A percentile compares a stretch with the other conserved stretches of the same genome.
Evolutionary conservation across 345 rosid species (phyloP).

Genomic region (Lumnitzera littorea): DNA sequence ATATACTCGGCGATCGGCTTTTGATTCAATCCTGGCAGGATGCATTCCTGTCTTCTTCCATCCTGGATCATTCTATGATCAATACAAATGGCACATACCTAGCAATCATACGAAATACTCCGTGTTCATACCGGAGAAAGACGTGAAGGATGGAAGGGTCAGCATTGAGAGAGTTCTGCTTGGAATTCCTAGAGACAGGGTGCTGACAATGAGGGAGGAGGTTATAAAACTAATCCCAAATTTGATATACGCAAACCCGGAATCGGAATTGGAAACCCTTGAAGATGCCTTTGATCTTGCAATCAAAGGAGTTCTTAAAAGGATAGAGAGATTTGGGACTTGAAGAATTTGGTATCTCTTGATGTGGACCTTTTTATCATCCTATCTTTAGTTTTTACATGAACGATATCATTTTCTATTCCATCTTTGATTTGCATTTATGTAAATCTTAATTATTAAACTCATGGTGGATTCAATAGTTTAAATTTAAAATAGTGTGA

Average conservation of each 20-base stretch:
- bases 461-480: too few relatives aligned
- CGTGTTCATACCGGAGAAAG: slow-evolving; percentile 45
- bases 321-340: slow-evolving; percentile 20
- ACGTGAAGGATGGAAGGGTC: slow-evolving; percentile 36
- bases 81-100: slow-evolving; percentile 78
- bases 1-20: slow-evolving; percentile 67
- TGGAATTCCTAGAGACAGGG: slow-evolving; percentile 25
- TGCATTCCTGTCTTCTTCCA: slow-evolving; percentile 94
- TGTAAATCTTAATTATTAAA: too few relatives aligned
- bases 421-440: too few relatives aligned
- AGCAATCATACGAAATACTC: slow-evolving; percentile 50
- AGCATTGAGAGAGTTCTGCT: slow-evolving; percentile 45
- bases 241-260: slow-evolving; percentile 54
- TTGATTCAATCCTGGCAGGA: slow-evolving; percentile 74
- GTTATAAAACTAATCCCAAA: slow-evolving; percentile 56
- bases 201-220: slow-evolving; percentile 46
- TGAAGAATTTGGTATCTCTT: neutral
- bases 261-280: slow-evolving; percentile 28
- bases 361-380: too few relatives aligned
- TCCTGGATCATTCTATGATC: slow-evolving; percentile 76
- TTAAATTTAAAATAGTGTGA: too few relatives aligned
- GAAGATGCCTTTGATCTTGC: slow-evolving; percentile 78
- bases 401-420: too few relatives aligned
- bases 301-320: slow-evolving; percentile 54
- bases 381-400: too few relatives aligned